Evolutionary conservation across 179 eudicot genomes (phyloP).

Genomic region (Camellia oleifera): DNA sequence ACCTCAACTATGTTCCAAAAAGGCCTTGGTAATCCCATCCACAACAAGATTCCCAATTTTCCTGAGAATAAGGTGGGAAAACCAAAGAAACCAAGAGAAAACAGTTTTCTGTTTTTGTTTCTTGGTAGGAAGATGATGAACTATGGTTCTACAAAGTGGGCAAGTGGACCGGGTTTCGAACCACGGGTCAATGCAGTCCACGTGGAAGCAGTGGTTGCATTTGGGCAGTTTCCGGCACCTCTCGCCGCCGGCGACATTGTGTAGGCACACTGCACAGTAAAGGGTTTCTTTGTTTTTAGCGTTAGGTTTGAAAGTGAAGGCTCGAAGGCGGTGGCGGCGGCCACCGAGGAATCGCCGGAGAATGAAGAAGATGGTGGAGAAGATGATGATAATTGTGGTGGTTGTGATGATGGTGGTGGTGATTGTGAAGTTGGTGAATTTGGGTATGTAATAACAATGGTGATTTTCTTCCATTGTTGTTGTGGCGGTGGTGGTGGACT

Average conservation of each 20-base stretch:
- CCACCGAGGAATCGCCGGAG: not conserved
- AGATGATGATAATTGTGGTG: not conserved
- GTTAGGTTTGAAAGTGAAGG: constrained; percentile 5
- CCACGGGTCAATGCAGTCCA: constrained; percentile 32
- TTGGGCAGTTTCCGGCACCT: constrained; percentile 23
- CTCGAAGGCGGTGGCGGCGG: not conserved
- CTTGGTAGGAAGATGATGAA: constrained; percentile 7
- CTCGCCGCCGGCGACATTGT: constrained; percentile 15
- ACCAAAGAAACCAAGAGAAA: not conserved
- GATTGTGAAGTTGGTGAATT: not conserved
- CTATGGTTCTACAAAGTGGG: constrained; percentile 29
- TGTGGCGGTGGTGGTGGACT: too few species aligned
- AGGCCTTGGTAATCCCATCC: not conserved
- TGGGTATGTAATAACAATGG: not conserved
- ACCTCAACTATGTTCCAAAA: not conserved
- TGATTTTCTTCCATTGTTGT: constrained; percentile 4
- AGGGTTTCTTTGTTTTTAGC: not conserved
- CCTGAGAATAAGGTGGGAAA: not conserved
- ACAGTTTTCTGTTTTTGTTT: too few species aligned
- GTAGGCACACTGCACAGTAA: constrained; percentile 28
- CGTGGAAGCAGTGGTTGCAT: constrained; percentile 35
- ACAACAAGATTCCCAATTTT: not conserved
- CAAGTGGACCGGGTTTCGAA: constrained; percentile 21
- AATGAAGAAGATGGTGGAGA: not conserved
- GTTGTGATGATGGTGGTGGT: not conserved